Base-by-base conservation (phyloP, 1,284 basidiomycete species). In the Albatrellus sp. region DNA sequence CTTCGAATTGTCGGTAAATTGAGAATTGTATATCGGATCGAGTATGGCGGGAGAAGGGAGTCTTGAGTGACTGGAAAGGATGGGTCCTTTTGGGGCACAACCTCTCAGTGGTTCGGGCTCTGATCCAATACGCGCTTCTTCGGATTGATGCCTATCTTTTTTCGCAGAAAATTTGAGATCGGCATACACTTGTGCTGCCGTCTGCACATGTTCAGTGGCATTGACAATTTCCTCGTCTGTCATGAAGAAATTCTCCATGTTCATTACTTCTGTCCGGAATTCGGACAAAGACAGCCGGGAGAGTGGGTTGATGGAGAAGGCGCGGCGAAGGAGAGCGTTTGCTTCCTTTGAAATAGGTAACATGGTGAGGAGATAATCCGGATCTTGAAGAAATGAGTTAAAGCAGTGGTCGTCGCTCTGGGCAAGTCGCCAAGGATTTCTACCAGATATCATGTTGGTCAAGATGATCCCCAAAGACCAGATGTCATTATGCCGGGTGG, bases 401-500 rank as follows among this genome's bases (percentile, higher is more conserved):
- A 29, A 31, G 32, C 79, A 83, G 35, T 77, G 72, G 61, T 97
- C 91, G 29, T 70, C 66, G 3, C 70, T 63, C 39, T 69, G 75
- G 2, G 93, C 90, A 52, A 75, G 70, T 48, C 75, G 73, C 94
- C 93, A 97, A 4, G 90, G 92, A 58, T 85, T 89, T 31, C 84
- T 76, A 28, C 85, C 83, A 50, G 83, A 85, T 37, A 90, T 80
- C 65, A 98, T 76, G 63, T 96, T 96, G 44, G 59, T 42, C 39
- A 64, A 55, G 37, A 63, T 57, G 42, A 62, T 48, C n/a, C 61
- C 62, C 11, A 97, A 70, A 2, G 92, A 82, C 94, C 94, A 98
- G 48, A 97, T 74, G 58, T 98, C 93, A 59, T 80, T 85, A 48
- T 76, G 70, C 17, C 68, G 68, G 16, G 89, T 83, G 39, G 75